These are phyloP conservation scores for Lachnellula hyalina DNA, from an alignment of 2,329 filamentous ascomycete genomes.

Conservation along the genomic window DNA sequence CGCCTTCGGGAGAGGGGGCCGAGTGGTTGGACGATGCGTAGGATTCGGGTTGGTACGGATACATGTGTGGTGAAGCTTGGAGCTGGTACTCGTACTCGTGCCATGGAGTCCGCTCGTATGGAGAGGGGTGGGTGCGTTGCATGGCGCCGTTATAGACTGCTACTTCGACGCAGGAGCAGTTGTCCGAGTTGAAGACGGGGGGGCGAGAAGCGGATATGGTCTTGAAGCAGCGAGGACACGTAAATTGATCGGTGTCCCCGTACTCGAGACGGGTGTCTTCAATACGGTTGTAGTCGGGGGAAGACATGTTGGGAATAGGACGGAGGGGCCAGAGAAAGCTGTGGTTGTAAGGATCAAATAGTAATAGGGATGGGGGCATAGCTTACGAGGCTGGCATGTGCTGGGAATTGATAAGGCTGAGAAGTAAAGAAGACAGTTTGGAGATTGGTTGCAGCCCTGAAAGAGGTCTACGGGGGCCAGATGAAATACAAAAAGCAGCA, in stretches of 20 bases:
- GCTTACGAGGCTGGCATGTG: constrained; percentile 12
- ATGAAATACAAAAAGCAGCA: not conserved
- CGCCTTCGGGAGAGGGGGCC: constrained; percentile 17
- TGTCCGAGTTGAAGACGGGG: constrained; percentile 23
- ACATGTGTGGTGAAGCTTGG: not conserved
- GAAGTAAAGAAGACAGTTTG: constrained; percentile 17
- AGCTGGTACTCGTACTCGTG: not conserved
- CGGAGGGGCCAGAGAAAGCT: constrained; percentile 8
- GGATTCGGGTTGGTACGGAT: constrained; percentile 6
- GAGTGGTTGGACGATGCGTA: constrained; percentile 11
- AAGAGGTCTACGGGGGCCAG: not conserved
- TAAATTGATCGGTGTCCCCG: constrained; percentile 16
- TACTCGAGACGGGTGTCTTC: constrained; percentile 7
- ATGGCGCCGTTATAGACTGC: constrained; percentile 5
- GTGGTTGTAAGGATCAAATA: constrained; percentile 1
- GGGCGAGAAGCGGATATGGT: constrained; percentile 21
- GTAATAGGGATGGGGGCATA: not conserved
- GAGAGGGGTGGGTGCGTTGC: not conserved
- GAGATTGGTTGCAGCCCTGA: not conserved
- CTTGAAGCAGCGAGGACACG: constrained; percentile 21
- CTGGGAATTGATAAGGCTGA: constrained; percentile 13
- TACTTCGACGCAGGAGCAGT: constrained; percentile 23
- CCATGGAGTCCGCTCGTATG: constrained; percentile 2
- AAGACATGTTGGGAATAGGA: constrained; percentile 9
- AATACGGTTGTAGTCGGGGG: constrained; percentile 3